Evolutionary conservation across 768 basidiomycete genomes (phyloP), one percentile per base, ranked within the genome.

Genomic region (Daedaleopsis nitida): DNA sequence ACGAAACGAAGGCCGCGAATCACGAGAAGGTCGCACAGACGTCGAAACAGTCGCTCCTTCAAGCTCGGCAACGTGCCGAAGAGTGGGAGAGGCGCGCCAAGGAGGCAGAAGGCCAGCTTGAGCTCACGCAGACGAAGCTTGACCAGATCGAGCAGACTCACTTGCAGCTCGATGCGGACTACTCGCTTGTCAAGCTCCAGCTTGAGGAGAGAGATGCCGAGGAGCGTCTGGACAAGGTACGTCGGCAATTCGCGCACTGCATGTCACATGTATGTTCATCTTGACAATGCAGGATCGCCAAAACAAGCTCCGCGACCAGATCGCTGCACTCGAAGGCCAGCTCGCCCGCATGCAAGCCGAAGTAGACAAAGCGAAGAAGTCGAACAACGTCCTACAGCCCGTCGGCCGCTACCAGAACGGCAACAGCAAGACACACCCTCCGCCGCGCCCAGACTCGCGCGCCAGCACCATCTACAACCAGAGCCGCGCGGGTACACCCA

Each of bases 71-170:
- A 70, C 89, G 89, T 24, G 83, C 89, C 3, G 75, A 83, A 3
- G 92, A 94, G 67, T 93, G 89, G 91, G 92, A 94, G 74, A 83
- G 83, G 63, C 86, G 86, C 23, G 85, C 89, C 19, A 86, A 86
- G 67, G 88, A 91, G 63, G 81, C 81, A 45, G 89, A 92, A 72
- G 75, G 77, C 21, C 82, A 87, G 58, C 73, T 92, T 19, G 87
- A 89, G 69, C 68, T 80, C 65, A 80, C 79, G 32, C 81, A 79
- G 62, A 85, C 83, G 35, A 82, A 82, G 67, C 71, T 91, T 16
- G 89, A 93, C 38, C 83, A 89, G 55, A 76, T 81, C 10, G 90
- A 92, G 65, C 85, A 88, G 68, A 78, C 77, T 0, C 84, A 84
- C 19, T 70, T 75, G 12, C 89, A 90, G 72, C 73, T 92, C 38